These are phyloP conservation scores for Saposhnikovia divaricata DNA, from an alignment of 129 eudicot genomes.

Conservation along the genomic window DNA sequence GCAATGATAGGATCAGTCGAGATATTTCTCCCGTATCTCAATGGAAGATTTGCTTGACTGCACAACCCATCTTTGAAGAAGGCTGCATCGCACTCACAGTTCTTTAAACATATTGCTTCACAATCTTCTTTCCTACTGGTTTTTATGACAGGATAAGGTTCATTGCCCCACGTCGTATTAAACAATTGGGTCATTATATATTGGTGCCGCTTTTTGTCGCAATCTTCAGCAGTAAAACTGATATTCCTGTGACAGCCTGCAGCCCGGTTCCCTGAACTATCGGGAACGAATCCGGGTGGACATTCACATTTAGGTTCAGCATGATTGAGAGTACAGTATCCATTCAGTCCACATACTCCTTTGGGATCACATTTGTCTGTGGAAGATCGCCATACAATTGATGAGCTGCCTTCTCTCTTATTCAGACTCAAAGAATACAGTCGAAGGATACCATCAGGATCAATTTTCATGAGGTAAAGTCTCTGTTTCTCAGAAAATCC, in stretches of 20 bases:
- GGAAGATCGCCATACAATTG: neutral
- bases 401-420: neutral
- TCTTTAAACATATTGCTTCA: constrained; percentile 11
- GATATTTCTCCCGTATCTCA: constrained; percentile 9
- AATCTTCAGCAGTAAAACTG: neutral
- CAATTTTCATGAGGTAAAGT: neutral
- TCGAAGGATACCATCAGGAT: constrained; percentile 11
- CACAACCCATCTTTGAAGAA: constrained; percentile 3
- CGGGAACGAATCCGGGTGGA: neutral
- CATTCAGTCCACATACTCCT: constrained; percentile 8
- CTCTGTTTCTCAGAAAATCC: neutral
- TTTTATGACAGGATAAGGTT: no score
- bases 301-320: constrained; percentile 1
- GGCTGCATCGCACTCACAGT: constrained; percentile 16
- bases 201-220: neutral
- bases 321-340: neutral
- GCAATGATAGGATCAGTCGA: neutral
- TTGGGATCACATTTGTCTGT: neutral
- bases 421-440: neutral
- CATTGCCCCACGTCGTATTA: no score
- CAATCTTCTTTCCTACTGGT: constrained; percentile 11
- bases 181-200: no score
- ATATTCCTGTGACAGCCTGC: constrained; percentile 21
- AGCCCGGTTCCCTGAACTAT: neutral
- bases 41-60: constrained; percentile 5